A percentile compares a stretch with the other conserved stretches of the same genome.
Conservation (phyloP, 768 basidiomycete genomes). For the Favolaschia claudopus region DNA sequence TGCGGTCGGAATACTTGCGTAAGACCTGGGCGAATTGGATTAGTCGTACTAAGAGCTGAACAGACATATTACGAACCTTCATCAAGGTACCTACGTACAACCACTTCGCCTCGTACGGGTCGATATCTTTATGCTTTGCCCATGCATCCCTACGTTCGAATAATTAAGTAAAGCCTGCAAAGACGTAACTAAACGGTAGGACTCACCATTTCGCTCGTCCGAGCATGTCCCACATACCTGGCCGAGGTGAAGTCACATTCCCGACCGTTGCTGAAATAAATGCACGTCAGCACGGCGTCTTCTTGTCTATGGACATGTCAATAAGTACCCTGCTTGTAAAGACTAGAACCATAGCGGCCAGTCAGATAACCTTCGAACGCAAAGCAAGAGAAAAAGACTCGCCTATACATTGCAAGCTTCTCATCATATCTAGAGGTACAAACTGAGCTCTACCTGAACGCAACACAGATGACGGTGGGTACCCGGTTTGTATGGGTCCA, state of each 20-base stretch:
- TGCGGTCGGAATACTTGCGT: slow-evolving; percentile 84
- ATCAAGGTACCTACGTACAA: slow-evolving; percentile 88
- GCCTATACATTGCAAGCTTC: slow-evolving; percentile 94
- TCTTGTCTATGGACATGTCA: slow-evolving; percentile 1
- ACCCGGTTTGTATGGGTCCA: slow-evolving; percentile 90
- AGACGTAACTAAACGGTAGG: slow-evolving; percentile 2
- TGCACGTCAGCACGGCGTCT: slow-evolving; percentile 11
- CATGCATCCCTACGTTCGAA: slow-evolving; percentile 86
- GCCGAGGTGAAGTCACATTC: slow-evolving; percentile 80
- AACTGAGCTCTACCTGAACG: not conserved
- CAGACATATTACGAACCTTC: slow-evolving; percentile 66
- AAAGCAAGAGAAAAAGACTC: slow-evolving; percentile 25
- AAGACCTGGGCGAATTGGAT: slow-evolving; percentile 62
- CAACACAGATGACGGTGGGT: not conserved
- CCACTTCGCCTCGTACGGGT: slow-evolving; percentile 83
- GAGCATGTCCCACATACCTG: slow-evolving; percentile 90
- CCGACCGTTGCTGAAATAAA: slow-evolving; percentile 81
- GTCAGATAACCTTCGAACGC: slow-evolving; percentile 5
- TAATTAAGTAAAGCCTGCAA: not conserved
- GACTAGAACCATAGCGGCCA: slow-evolving; percentile 48
- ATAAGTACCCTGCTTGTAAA: slow-evolving; percentile 89
- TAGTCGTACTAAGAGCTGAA: not conserved
- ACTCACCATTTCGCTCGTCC: slow-evolving; percentile 91
- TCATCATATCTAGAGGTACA: slow-evolving; percentile 76
- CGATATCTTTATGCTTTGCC: slow-evolving; percentile 90